phyloP scores from a whole-genome alignment of 345 rosid genomes.

The Pugionium dolabratum region DNA sequence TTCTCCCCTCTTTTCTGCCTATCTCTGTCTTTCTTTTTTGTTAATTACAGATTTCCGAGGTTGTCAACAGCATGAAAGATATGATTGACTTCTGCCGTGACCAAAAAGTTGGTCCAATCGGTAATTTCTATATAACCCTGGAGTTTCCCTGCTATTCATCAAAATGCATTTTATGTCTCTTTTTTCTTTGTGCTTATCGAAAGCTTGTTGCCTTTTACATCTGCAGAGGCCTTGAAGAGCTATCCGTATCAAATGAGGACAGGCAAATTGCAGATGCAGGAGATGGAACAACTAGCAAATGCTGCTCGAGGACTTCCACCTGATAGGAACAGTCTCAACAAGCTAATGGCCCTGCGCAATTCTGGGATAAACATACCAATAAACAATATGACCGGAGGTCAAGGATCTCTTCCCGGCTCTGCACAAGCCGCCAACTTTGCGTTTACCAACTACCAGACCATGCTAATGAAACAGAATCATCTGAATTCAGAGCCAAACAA shows the following conservation, averaged over 20 bases:
- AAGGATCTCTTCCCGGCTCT: slow-evolving; percentile 71
- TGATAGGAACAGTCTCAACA: slow-evolving; percentile 78
- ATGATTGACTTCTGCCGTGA: slow-evolving; percentile 74
- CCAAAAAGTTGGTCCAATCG: slow-evolving; percentile 44
- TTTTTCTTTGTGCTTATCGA: slow-evolving; percentile 9
- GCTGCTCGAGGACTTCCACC: slow-evolving; percentile 75
- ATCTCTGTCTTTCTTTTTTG: neutral
- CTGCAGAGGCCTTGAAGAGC: slow-evolving; percentile 87
- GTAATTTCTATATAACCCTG: slow-evolving; percentile 15
- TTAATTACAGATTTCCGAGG: slow-evolving; percentile 37
- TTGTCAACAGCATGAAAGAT: slow-evolving; percentile 54
- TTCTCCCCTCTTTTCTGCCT: neutral
- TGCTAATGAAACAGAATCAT: slow-evolving; percentile 77
- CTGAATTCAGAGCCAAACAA: slow-evolving; percentile 62
- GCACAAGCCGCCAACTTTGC: slow-evolving; percentile 85
- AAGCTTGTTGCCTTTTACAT: neutral
- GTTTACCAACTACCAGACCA: slow-evolving; percentile 69
- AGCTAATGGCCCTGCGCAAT: slow-evolving; percentile 66
- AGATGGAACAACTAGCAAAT: slow-evolving; percentile 76
- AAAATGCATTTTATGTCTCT: neutral
- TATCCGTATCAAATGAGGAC: slow-evolving; percentile 60
- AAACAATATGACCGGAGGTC: slow-evolving; percentile 52
- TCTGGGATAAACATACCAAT: slow-evolving; percentile 59
- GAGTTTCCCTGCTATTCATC: neutral
- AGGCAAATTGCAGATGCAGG: slow-evolving; percentile 79